Base-by-base conservation (phyloP, 768 basidiomycete species). In the Cubamyces sp. region DNA sequence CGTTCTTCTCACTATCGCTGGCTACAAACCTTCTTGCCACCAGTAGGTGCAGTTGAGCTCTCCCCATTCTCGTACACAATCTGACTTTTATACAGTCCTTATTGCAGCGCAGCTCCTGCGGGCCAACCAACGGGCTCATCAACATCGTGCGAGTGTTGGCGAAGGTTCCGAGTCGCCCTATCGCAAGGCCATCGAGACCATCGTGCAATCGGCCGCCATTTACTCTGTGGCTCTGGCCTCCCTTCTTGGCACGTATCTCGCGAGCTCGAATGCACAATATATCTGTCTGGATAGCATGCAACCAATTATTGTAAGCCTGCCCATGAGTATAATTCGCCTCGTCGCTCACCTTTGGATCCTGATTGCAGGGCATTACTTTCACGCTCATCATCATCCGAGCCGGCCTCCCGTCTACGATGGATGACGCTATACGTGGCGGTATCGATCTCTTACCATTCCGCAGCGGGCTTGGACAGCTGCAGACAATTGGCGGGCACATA, bases 131-230 rank as follows among this genome's bases (percentile, higher is more conserved):
- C 28, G 28, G 3, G 28, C 8, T 30, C 3, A 8, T 8, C 4
- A 30, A 30, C 28, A 30, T 30, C 28, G 28, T 8, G 28, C 28
- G 8, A n/a, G n/a, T n/a, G n/a, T n/a, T n/a, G 28, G 28, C 3
- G 28, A 8, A 3, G 28, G 12, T 6, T 12, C 47, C 7, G 23
- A 12, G 15, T 30, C 28, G 28, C 28, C 28, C 3, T 51, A 59
- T 18, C 57, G 50, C 41, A 51, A 52, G 30, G 52, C 54, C 16
- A 19, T 54, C 14, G 46, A 47, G 21, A 52, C 59, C 34, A 48
- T 60, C 43, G 51, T 60, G 18, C 52, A 60, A 51, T 60, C 59
- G 9, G 59, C 59, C 14, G 51, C 52, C 14, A 37, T 60, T 0
- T 60, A 60, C 59, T 54, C 59, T 15, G 40, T 25, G 1, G 52